Base-by-base conservation (phyloP, 2,329 filamentous ascomycete genomes). In the Cladosporium sphaerospermum region DNA sequence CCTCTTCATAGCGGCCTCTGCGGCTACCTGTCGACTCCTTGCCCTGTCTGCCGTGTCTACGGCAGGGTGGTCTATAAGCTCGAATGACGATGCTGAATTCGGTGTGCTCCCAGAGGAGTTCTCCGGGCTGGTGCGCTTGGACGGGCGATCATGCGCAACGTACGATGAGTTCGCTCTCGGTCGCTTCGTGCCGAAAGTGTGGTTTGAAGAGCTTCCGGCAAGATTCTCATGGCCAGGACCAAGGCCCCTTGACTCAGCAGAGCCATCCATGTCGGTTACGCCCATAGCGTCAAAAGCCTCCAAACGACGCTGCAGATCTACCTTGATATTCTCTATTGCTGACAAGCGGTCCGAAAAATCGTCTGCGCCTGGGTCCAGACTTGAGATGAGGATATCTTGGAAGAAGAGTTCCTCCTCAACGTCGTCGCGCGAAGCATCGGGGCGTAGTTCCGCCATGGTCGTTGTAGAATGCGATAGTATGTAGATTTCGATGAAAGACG, bases 391-490 rank as follows among this genome's bases (percentile, higher is more conserved):
- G 7, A 67, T 60, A 32, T 59, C 53, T 11, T 61, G 59, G 54
- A 69, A 69, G 5, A 58, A 47, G 23, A 71, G 56, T 28, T 71
- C 67, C n/a, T 70, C 65, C 33, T 64, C 54, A 1, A 56, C 31
- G 3, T 51, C 49, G 5, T 55, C 54, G 33, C 36, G 43, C 1
- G 51, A 40, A 13, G 43, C 40, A 9, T 39, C 13, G 16, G 36
- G 13, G 10, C 36, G 13, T 14, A 39, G 36, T 6, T 14, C 16
- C n/a, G 36, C n/a, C 48, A 51, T 51, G 48, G 32, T 28, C 5
- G 23, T 28, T 28, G 23, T 5, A 28, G 23, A 28, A 28, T 7
- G 23, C 23, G 23, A 28, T 28, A 7, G 23, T 7, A 7, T 7
- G 23, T 28, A 7, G 23, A 28, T 28, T 28, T 28, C 23, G 23